Base-by-base conservation (phyloP, 345 rosid genomes). In the Turritis glabra region DNA sequence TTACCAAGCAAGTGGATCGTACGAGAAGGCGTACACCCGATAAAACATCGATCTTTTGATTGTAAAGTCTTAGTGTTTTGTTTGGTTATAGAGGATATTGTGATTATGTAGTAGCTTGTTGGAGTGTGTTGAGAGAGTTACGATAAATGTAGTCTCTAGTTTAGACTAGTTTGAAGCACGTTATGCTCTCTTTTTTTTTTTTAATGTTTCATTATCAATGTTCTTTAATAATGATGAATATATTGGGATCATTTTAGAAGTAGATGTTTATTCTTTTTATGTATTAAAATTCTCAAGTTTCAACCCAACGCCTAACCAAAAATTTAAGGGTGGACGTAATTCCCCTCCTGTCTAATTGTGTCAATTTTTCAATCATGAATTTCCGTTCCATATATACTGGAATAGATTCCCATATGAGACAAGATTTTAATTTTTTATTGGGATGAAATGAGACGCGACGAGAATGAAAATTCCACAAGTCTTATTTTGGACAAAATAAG, bases 51-150 rank as follows among this genome's bases (percentile, higher is more conserved):
- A 74, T 66, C 32, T 47, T 74, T 56, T 50, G 10, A 10, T 43
- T 63, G 64, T 70, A 69, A 69, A 54, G 64, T 41, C 12, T 62
- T 62, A 61, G 55, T 76, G 59, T 44, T 66, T 56, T 56, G 67
- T 74, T 33, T 66, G 72, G 67, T 74, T 65, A 66, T 74, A 15
- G 33, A 27, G 51, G 59, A 23, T 65, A 5, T 56, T 74, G 53
- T 47, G 6, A 40, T 58, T 37, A 41, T 57, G 67, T 58, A 32
- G n/a, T 47, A 47, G 33, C 35, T 66, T 67, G 53, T 15, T 67
- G 37, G n/a, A 48, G 33, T 58, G 59, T 57, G n/a, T 56, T 38
- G 27, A 7, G 41, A 29, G 35, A 66, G 30, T 74, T 73, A 43
- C 15, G 29, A 64, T 41, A 43, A 40, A 22, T 64, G 32, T 63